Percentiles rank a stretch among this genome's conserved stretches.
Conservation (phyloP, 2,329 filamentous ascomycete genomes). For the Cladosporium sp. region DNA sequence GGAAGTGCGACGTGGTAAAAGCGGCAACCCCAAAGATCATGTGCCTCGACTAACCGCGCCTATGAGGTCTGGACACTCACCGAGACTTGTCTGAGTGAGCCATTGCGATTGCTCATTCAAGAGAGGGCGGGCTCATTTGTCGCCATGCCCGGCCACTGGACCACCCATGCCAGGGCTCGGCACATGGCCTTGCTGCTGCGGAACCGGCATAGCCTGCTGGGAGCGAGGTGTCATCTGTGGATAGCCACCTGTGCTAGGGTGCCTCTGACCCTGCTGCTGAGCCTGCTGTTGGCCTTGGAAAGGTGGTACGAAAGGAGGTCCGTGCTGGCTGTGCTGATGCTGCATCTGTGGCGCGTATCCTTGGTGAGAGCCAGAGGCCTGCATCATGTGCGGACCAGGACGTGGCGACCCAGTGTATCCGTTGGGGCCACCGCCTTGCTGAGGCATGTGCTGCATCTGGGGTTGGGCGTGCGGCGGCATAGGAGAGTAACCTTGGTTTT, state of each 20-base stretch:
- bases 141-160: neutral
- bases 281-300: constrained; percentile 22
- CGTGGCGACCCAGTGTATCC: constrained; percentile 81
- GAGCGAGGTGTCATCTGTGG: constrained; percentile 11
- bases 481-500: constrained; percentile 52
- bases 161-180: constrained; percentile 10
- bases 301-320: constrained; percentile 14
- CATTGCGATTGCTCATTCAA: neutral
- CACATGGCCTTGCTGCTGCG: constrained; percentile 5
- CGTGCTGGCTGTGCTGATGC: constrained; percentile 12
- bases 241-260: constrained; percentile 10
- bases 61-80: neutral
- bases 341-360: constrained; percentile 50
- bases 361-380: constrained; percentile 88
- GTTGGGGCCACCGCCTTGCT: constrained; percentile 38
- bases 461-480: constrained; percentile 62
- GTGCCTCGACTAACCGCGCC: neutral
- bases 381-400: constrained; percentile 86
- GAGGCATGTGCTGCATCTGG: constrained; percentile 43
- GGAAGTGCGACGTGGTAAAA: neutral
- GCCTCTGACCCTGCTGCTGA: constrained; percentile 23
- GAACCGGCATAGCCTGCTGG: constrained; percentile 10
- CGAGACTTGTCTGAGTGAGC: neutral
- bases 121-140: constrained; percentile 4
- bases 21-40: neutral